These are phyloP conservation scores for Candida takata DNA, from an alignment of 805 yeast genomes.

Conservation along the genomic window DNA sequence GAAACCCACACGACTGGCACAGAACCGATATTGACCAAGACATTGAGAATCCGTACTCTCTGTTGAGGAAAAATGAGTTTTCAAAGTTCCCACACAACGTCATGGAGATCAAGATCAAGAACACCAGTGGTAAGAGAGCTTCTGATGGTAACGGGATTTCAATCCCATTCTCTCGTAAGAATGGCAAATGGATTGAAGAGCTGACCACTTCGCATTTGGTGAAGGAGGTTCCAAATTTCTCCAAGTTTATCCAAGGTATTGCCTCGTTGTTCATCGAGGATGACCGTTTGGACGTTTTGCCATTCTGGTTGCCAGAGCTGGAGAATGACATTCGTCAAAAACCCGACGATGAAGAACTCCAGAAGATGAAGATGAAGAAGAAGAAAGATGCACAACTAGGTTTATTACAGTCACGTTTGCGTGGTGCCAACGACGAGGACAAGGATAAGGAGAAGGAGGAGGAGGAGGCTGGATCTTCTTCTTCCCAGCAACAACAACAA, in stretches of 20 bases:
- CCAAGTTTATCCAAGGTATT: slow-evolving; percentile 89
- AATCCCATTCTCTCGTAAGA: slow-evolving; percentile 41
- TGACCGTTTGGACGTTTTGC: slow-evolving; percentile 82
- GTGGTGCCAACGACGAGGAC: slow-evolving; percentile 22
- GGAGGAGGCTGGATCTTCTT: too few species aligned
- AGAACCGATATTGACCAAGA: slow-evolving; percentile 82
- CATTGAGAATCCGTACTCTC: slow-evolving; percentile 58
- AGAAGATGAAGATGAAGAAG: slow-evolving; percentile 47
- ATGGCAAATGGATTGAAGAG: slow-evolving; percentile 76
- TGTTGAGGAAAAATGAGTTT: slow-evolving; percentile 80
- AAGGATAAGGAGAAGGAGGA: too few species aligned
- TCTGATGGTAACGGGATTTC: slow-evolving; percentile 26
- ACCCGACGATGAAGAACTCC: slow-evolving; percentile 73
- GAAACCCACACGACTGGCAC: slow-evolving; percentile 89
- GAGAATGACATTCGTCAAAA: slow-evolving; percentile 71
- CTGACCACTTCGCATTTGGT: slow-evolving; percentile 77
- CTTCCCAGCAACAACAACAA: not conserved
- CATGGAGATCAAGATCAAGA: slow-evolving; percentile 74
- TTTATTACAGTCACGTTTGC: slow-evolving; percentile 31
- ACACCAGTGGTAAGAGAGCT: slow-evolving; percentile 32
- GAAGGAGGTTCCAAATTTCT: slow-evolving; percentile 89
- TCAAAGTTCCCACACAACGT: slow-evolving; percentile 79
- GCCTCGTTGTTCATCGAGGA: slow-evolving; percentile 84
- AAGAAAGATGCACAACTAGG: too few species aligned
- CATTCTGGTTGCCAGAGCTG: slow-evolving; percentile 92